Percentiles rank a stretch among this genome's conserved stretches.
These are phyloP conservation scores for Aspergillus wentii DNA, from an alignment of 495 filamentous ascomycete genomes.

Conservation along the genomic window DNA sequence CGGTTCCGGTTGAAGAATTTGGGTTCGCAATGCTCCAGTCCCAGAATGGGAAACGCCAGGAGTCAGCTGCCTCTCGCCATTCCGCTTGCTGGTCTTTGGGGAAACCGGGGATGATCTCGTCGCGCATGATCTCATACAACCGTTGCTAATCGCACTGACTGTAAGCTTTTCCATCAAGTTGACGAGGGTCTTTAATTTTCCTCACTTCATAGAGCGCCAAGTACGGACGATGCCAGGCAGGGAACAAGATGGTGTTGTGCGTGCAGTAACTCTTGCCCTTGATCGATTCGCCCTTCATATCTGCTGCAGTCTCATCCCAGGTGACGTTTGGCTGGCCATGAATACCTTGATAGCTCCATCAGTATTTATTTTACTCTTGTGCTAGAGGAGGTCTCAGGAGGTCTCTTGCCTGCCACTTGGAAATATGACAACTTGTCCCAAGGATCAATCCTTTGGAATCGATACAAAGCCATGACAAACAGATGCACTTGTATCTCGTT, in stretches of 20 bases:
- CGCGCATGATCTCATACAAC: conserved; percentile 20
- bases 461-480: conserved; percentile 22
- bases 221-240: conserved; percentile 45
- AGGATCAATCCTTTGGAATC: conserved; percentile 18
- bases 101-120: conserved; percentile 20
- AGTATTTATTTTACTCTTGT: not conserved
- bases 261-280: conserved; percentile 23
- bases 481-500: conserved; percentile 23
- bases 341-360: conserved; percentile 19
- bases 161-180: not conserved
- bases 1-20: no score
- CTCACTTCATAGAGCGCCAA: conserved; percentile 40
- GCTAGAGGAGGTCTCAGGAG: not conserved
- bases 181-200: not conserved
- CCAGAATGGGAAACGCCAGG: conserved; percentile 51
- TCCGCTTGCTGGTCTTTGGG: conserved; percentile 10
- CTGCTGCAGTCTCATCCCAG: conserved; percentile 25
- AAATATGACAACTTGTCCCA: conserved; percentile 19
- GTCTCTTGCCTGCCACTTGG: conserved; percentile 19
- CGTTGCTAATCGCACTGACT: conserved; percentile 10
- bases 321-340: conserved; percentile 38
- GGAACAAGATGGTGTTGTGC: conserved; percentile 37
- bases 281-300: conserved; percentile 8
- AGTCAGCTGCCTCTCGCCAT: conserved; percentile 39
- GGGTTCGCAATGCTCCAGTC: conserved; percentile 50